Evolutionary conservation across 495 filamentous ascomycete species (phyloP).

Genomic region (Tetracladium marchalianum): DNA sequence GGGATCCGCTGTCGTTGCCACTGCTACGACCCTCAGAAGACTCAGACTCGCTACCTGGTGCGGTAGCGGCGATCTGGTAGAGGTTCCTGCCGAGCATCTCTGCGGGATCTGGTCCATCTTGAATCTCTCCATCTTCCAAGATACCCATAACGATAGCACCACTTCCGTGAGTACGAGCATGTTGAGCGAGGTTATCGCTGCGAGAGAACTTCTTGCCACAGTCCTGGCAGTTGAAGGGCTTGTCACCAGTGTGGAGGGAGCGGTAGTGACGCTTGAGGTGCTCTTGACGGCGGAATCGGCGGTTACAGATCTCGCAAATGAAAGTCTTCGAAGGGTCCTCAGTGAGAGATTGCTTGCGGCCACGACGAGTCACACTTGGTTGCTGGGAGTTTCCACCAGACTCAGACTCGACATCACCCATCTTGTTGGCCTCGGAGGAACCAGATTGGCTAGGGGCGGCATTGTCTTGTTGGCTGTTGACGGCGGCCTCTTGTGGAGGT

Average conservation of each 20-base stretch:
- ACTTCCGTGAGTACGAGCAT: slow-evolving; percentile 86
- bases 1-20: slow-evolving; percentile 37
- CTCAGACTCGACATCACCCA: slow-evolving; percentile 23
- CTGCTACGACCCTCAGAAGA: slow-evolving; percentile 42
- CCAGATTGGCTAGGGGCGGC: slow-evolving; percentile 25
- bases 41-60: slow-evolving; percentile 47
- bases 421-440: slow-evolving; percentile 25
- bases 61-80: slow-evolving; percentile 64
- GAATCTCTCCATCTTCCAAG: slow-evolving; percentile 54
- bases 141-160: slow-evolving; percentile 86
- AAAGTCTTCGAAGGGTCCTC: slow-evolving; percentile 99
- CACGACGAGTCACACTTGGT: slow-evolving; percentile 76
- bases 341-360: slow-evolving; percentile 96
- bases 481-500: slow-evolving; percentile 24
- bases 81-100: slow-evolving; percentile 60
- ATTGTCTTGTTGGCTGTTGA: slow-evolving; percentile 25
- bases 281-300: slow-evolving; percentile 96
- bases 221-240: slow-evolving; percentile 94
- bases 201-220: slow-evolving; percentile 99
- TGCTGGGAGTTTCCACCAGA: slow-evolving; percentile 28
- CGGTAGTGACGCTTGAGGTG: slow-evolving; percentile 98
- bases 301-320: slow-evolving; percentile 88
- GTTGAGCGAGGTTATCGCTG: slow-evolving; percentile 93
- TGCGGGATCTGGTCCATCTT: slow-evolving; percentile 32
- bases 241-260: slow-evolving; percentile 95